Evolutionary conservation across 2,329 filamentous ascomycete genomes (phyloP), one percentile per base, ranked within the genome.

Genomic region (Aspergillus terreus): DNA sequence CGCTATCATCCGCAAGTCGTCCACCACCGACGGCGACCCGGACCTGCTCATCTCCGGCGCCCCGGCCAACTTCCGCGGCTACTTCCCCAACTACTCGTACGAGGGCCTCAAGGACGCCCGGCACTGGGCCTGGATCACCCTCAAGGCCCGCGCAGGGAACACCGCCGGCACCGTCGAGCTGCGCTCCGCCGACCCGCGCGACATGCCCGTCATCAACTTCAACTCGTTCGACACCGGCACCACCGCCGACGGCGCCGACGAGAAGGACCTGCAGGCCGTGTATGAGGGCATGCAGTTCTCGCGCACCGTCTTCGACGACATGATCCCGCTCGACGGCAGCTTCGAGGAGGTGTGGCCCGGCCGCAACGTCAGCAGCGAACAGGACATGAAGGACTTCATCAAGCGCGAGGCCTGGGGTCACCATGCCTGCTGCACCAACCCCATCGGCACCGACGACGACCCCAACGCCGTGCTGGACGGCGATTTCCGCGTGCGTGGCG

Each of bases 81-180:
- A 78, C 56, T 65, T 60, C 23, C 71, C 76, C 5, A 62, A 71
- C 40, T 73, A 77, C 54, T 71, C 76, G 1, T 71, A 76, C 2
- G 60, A 66, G 0, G 73, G 77, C 33, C 48, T 63, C 32, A 68
- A 70, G 7, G 72, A 75, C 46, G 53, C 59, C 10, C 51, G 58
- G 11, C 72, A 75, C 53, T 79, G 75, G 72, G 71, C 71, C 9
- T 79, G 76, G 76, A 71, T 63, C 57, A 7, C 74, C 69, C 45
- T 88, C 51, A 85, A 86, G 66, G 76, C 80, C 0, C 83, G 84
- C 58, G 78, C 82, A 1, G 78, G 81, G 49, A 87, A 88, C 65
- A 71, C 70, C 1, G 79, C 78, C 12, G 87, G 87, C 14, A 80
- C 77, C 1, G 84, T 90, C 6, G 76, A 70, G 7, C 77, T 90